A percentile compares a stretch with the other conserved stretches of the same genome.
Evolutionary conservation across 1,284 basidiomycete species (phyloP).

Genomic region (Ganoderma sinense): DNA sequence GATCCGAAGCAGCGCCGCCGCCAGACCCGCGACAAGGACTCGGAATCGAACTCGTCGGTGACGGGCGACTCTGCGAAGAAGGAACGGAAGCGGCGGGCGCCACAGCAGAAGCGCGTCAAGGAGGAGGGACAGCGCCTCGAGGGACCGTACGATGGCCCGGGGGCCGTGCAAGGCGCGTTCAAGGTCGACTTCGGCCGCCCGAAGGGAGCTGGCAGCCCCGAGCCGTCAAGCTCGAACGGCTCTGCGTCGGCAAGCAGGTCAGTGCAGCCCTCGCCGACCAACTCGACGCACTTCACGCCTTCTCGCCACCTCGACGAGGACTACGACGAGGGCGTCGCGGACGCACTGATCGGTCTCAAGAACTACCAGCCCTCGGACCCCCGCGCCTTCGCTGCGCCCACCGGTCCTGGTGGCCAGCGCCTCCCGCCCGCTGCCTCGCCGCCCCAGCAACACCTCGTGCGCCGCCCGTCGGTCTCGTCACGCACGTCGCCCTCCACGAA

Average conservation of each 20-base stretch:
- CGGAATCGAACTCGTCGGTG: constrained; percentile 42
- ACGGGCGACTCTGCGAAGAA: constrained; percentile 45
- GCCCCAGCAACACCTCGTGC: constrained; percentile 30
- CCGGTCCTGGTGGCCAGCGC: constrained; percentile 24
- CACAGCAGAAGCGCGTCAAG: constrained; percentile 44
- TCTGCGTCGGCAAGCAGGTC: constrained; percentile 61
- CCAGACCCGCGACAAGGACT: constrained; percentile 49
- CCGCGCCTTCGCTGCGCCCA: constrained; percentile 33
- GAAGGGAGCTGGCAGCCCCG: constrained; percentile 55
- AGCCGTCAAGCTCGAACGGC: constrained; percentile 65
- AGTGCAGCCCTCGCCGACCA: constrained; percentile 73
- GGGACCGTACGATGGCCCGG: constrained; percentile 37
- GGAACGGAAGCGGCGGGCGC: constrained; percentile 49
- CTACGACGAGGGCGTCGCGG: constrained; percentile 81
- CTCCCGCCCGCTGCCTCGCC: constrained; percentile 25
- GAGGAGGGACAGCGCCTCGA: constrained; percentile 45
- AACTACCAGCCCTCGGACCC: constrained; percentile 42
- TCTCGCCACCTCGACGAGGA: constrained; percentile 80
- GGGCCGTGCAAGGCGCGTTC: constrained; percentile 42
- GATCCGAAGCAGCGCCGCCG: constrained; percentile 43
- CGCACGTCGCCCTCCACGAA: constrained; percentile 39
- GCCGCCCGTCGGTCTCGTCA: constrained; percentile 36
- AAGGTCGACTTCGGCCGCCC: constrained; percentile 44
- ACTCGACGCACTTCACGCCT: constrained; percentile 62
- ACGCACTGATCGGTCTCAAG: constrained; percentile 71